These are phyloP conservation scores for Suillus placidus DNA, from an alignment of 768 basidiomycete species.

Conservation along the genomic window DNA sequence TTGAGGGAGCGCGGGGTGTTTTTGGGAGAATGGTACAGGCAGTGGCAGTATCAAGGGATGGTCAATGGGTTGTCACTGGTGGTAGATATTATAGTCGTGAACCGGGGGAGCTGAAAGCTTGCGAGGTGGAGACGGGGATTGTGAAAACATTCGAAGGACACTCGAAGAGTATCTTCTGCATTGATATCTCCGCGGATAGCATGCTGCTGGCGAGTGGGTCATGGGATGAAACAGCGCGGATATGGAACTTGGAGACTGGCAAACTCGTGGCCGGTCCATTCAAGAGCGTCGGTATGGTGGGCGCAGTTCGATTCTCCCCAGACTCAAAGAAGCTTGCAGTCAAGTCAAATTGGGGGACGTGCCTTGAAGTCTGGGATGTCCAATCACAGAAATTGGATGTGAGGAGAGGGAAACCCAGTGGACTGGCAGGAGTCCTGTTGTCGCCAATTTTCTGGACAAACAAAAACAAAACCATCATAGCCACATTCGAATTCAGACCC, in stretches of 20 bases:
- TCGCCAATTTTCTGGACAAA: too few relatives aligned
- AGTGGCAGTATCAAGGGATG: not conserved
- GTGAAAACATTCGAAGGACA: not conserved
- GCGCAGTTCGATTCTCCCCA: not conserved
- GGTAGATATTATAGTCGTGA: fast-evolving
- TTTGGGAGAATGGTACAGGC: fast-evolving
- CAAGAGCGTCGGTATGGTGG: not conserved
- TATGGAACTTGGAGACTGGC: not conserved
- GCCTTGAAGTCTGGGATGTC: not conserved
- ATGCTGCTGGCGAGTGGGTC: not conserved
- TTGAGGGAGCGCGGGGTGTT: not conserved
- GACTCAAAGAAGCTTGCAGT: not conserved
- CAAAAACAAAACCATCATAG: too few relatives aligned
- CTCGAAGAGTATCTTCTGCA: not conserved
- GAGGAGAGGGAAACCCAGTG: too few relatives aligned
- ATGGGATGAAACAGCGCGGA: not conserved
- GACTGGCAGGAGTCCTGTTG: too few relatives aligned
- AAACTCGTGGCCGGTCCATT: not conserved
- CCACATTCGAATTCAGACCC: too few relatives aligned
- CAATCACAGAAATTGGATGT: not conserved
- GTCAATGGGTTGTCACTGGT: not conserved
- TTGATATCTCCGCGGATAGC: not conserved
- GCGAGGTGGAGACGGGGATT: not conserved
- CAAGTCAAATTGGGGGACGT: fast-evolving
- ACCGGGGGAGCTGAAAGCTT: not conserved